These are phyloP conservation scores for Monosporascus sp. DNA, from an alignment of 2,329 filamentous ascomycete species.

Conservation along the genomic window DNA sequence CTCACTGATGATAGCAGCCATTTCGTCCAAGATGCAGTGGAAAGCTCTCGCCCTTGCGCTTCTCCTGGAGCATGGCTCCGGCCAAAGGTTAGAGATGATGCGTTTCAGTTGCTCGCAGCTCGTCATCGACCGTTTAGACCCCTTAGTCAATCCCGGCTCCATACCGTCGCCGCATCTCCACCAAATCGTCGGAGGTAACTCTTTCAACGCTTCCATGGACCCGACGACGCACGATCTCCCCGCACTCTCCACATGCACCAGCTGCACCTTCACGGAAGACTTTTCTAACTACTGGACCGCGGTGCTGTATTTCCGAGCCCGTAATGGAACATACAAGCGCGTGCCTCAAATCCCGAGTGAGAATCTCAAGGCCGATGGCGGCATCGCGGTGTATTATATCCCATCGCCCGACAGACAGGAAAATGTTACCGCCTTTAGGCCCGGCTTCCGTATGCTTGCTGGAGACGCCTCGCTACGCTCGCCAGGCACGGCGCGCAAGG, in stretches of 20 bases:
- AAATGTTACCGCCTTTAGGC: constrained; percentile 32
- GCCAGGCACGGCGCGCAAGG: constrained; percentile 19
- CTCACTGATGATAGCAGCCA: constrained; percentile 6
- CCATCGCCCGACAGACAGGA: constrained; percentile 16
- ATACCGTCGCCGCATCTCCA: constrained; percentile 8
- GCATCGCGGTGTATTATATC: constrained; percentile 10
- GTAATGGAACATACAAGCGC: constrained; percentile 7
- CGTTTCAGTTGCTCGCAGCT: constrained; percentile 7
- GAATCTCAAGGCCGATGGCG: constrained; percentile 3
- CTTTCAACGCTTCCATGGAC: constrained; percentile 5
- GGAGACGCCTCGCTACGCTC: constrained; percentile 25
- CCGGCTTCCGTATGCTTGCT: constrained; percentile 36
- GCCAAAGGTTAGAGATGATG: constrained; percentile 28
- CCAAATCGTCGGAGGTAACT: constrained; percentile 8
- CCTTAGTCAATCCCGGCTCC: constrained; percentile 4
- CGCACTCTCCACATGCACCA: constrained; percentile 1
- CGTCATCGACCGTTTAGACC: constrained; percentile 7
- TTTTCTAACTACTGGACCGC: constrained; percentile 5
- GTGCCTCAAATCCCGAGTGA: constrained; percentile 5
- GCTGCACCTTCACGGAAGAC: constrained; percentile 1
- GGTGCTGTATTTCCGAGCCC: not conserved
- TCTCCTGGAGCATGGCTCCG: constrained; percentile 12
- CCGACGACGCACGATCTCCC: constrained; percentile 1
- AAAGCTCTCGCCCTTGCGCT: constrained; percentile 13
- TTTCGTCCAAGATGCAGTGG: constrained; percentile 16